Evolutionary conservation across 2,329 filamentous ascomycete genomes (phyloP), one percentile per base, ranked within the genome.

Genomic region (Colletotrichum incanum): DNA sequence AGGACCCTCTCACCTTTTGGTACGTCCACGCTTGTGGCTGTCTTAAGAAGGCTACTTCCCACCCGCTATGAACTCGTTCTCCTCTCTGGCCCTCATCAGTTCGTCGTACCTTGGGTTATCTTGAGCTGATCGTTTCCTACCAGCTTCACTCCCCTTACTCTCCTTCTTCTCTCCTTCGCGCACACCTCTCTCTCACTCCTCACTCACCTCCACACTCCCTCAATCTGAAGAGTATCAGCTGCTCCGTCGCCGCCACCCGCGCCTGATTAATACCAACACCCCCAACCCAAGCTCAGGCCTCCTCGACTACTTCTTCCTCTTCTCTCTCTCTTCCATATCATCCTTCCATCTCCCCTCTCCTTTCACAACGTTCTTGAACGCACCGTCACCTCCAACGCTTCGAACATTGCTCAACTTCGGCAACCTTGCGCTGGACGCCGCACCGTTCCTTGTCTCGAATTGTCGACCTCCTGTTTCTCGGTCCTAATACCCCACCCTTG

Each of bases 1-100:
- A 72, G 74, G 75, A 73, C 65, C 69, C 69, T 67, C 67, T 60
- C 55, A 73, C 72, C 74, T 65, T 76, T 67, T 60, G 64, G 73
- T 74, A 74, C 63, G 73, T 74, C 65, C 73, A 74, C 67, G 55
- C 73, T 70, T 67, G 63, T 72, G 67, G 59, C 71, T 73, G 71
- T 73, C 73, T 75, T 71, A 78, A 77, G 77, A 76, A 76, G 62
- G 70, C 71, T 73, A 70, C 69, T 73, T 75, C 69, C 75, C 73
- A 76, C 73, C 75, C 75, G 70, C 59, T 75, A 74, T 72, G 65
- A 73, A 65, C 71, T 65, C 58, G 60, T 50, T 71, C 67, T 71
- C 52, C 67, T 54, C 72, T 67, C 68, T 69, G 66, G 56, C 65
- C 64, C 47, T 56, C 65, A 73, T 67, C 70, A 71, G 73, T 70